Evolutionary conservation across 2,329 filamentous ascomycete genomes (phyloP), one percentile per base, ranked within the genome.

Genomic region (Aureobasidium subglaciale): DNA sequence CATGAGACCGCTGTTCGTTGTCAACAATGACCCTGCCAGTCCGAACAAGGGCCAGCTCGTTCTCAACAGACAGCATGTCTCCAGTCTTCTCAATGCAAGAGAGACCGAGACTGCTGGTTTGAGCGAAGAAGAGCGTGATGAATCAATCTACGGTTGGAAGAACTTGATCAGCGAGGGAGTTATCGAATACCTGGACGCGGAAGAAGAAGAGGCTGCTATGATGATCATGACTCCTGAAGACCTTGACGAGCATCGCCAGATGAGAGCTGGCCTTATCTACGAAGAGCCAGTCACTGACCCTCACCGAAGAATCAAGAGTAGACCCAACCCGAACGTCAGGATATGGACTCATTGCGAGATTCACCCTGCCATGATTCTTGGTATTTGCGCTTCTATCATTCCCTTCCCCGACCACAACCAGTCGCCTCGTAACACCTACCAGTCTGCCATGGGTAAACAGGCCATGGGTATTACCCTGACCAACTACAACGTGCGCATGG

Each of bases 401-500:
- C 93, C 93, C 0, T 99, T 99, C 83, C 93, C 95, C 1, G 93
- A 99, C 75, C 93, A 99, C 77, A 99, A 99, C 70, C 89, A 90
- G 56, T 97, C 92, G 60, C 93, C 93, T 62, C 87, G 93, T 87
- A 99, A 99, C 70, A 97, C 92, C 4, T 99, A 96, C 72, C 92
- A 97, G 75, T 96, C 92, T 65, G 93, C 93, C 69, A 99, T 99
- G 93, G 93, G 95, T 78, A 99, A 99, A 75, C 93, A 99, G 81
- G 93, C 93, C 60, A 99, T 99, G 95, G 93, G 95, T 68, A 91
- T 97, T 65, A 96, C 96, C 76, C 79, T 99, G 56, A 99, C 95
- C 11, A 99, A 99, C 70, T 99, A 95, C 71, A 86, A 89, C 37
- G 85, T 92, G 59, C 90, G 93, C 61, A 97, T 99, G 92, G 93